Evolutionary conservation across 1,284 basidiomycete genomes (phyloP).

Genomic region (Moesziomyces globuligerus): DNA sequence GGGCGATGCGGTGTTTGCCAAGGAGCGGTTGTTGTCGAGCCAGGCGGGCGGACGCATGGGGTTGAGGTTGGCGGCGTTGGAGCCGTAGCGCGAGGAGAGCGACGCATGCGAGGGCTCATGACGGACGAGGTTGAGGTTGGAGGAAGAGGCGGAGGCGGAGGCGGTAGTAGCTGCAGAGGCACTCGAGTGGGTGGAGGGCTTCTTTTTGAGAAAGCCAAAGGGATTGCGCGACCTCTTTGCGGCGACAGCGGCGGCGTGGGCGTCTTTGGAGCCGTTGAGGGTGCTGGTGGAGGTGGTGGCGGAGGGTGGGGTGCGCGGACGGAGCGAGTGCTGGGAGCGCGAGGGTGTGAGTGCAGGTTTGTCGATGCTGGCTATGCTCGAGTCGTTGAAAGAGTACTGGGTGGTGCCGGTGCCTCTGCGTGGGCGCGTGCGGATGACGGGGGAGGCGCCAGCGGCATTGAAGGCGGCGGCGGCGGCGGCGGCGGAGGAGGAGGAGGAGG

Average conservation of each 20-base stretch:
- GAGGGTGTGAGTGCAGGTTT: slow-evolving; percentile 16
- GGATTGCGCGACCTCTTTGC: slow-evolving; percentile 55
- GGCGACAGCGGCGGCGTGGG: slow-evolving; percentile 10
- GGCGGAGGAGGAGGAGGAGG: neutral
- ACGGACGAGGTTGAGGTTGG: slow-evolving; percentile 20
- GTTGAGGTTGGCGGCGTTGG: slow-evolving; percentile 33
- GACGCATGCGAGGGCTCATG: slow-evolving; percentile 28
- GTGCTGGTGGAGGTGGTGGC: slow-evolving; percentile 42
- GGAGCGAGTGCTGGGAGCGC: slow-evolving; percentile 31
- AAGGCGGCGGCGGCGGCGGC: neutral
- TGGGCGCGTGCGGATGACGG: slow-evolving; percentile 10
- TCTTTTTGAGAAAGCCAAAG: slow-evolving; percentile 59
- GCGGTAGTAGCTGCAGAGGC: slow-evolving; percentile 6
- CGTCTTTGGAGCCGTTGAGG: slow-evolving; percentile 33
- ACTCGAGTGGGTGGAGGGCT: slow-evolving; percentile 31
- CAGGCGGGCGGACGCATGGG: slow-evolving; percentile 42
- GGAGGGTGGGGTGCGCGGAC: slow-evolving; percentile 48
- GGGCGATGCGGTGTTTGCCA: slow-evolving; percentile 18
- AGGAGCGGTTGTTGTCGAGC: slow-evolving; percentile 31
- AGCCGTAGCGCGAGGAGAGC: slow-evolving; percentile 39
- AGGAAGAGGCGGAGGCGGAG: slow-evolving; percentile 13
- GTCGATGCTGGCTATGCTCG: slow-evolving; percentile 23
- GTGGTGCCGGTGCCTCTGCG: slow-evolving; percentile 19
- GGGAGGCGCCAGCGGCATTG: neutral
- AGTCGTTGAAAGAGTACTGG: slow-evolving; percentile 14